A percentile compares a stretch with the other conserved stretches of the same genome.
These are phyloP conservation scores for Boehmeria nivea DNA, from an alignment of 306 rosid species.

Conservation along the genomic window DNA sequence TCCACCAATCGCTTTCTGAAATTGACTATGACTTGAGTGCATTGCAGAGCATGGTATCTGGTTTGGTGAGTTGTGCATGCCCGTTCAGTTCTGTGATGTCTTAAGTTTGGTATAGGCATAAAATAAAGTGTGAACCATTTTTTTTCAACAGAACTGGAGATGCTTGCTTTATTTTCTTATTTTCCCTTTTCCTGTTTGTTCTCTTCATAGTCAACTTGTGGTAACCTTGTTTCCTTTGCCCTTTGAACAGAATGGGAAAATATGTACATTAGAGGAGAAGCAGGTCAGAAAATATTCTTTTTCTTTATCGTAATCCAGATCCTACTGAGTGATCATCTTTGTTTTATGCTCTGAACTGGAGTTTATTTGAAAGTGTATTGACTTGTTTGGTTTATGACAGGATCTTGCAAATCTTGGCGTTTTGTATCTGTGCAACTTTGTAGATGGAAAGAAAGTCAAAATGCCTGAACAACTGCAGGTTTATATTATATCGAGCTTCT, in stretches of 20 bases:
- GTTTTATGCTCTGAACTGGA: background rate
- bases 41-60: constrained; percentile 49
- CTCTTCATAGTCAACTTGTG: constrained; percentile 22
- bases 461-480: constrained; percentile 64
- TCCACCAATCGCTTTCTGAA: constrained; percentile 46
- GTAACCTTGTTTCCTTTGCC: constrained; percentile 18
- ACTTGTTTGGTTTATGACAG: constrained; percentile 38
- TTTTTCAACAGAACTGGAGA: background rate
- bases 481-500: constrained; percentile 2
- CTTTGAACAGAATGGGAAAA: constrained; percentile 58
- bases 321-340: background rate
- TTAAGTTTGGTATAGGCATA: background rate
- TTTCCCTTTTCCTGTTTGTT: too few species aligned
- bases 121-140: background rate
- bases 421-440: constrained; percentile 49
- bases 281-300: constrained; percentile 57
- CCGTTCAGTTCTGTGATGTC: background rate
- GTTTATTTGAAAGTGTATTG: constrained; percentile 15
- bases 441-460: constrained; percentile 43
- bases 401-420: constrained; percentile 63
- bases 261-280: constrained; percentile 45
- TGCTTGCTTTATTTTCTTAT: background rate
- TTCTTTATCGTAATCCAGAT: background rate
- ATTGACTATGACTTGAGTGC: constrained; percentile 50
- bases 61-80: constrained; percentile 77